These are phyloP conservation scores for Cutaneotrichosporon curvatum DNA, from an alignment of 1,284 basidiomycete genomes.

Conservation along the genomic window DNA sequence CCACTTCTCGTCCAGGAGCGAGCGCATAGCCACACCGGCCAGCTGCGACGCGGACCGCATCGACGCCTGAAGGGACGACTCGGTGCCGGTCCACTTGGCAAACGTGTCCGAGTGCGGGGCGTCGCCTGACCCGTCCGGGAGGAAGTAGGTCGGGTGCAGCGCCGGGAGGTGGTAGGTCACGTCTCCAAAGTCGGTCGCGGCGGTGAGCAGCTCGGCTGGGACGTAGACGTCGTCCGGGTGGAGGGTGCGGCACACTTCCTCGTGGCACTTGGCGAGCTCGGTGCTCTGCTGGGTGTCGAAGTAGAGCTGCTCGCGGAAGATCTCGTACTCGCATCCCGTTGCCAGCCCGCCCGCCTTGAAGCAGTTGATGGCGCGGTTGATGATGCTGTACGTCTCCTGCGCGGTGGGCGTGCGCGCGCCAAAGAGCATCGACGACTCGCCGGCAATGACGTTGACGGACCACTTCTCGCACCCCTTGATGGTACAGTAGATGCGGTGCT, in stretches of 20 bases:
- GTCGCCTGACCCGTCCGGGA: slow-evolving; percentile 3
- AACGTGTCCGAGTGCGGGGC: slow-evolving; percentile 10
- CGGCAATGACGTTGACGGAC: slow-evolving; percentile 41
- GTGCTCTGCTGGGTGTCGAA: slow-evolving; percentile 27
- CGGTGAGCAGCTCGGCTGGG: not conserved
- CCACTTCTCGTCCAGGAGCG: slow-evolving; percentile 4
- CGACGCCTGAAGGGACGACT: not conserved
- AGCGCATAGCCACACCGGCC: slow-evolving; percentile 1
- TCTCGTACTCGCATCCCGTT: slow-evolving; percentile 37
- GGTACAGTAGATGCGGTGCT: slow-evolving; percentile 5
- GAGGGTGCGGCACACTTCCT: too few species aligned
- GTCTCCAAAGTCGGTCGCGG: slow-evolving; percentile 12
- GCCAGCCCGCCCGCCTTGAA: slow-evolving; percentile 43
- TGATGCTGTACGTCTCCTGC: slow-evolving; percentile 23
- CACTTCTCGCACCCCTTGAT: slow-evolving; percentile 13
- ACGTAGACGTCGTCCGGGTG: not conserved
- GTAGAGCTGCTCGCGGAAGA: slow-evolving; percentile 31
- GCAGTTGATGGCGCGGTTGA: slow-evolving; percentile 34
- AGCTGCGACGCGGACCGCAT: slow-evolving; percentile 4
- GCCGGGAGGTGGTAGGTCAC: slow-evolving; percentile 5
- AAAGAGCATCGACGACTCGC: slow-evolving; percentile 11
- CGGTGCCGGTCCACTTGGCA: slow-evolving; percentile 1
- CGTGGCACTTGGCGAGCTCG: slow-evolving; percentile 6
- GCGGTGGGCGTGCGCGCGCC: slow-evolving; percentile 36
- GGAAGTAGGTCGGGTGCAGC: slow-evolving; percentile 6